Percentiles rank a stretch among this genome's conserved stretches.
Evolutionary conservation across 2,329 filamentous ascomycete genomes (phyloP).

Genomic region (Arthrobotrys pseudoclavata): DNA sequence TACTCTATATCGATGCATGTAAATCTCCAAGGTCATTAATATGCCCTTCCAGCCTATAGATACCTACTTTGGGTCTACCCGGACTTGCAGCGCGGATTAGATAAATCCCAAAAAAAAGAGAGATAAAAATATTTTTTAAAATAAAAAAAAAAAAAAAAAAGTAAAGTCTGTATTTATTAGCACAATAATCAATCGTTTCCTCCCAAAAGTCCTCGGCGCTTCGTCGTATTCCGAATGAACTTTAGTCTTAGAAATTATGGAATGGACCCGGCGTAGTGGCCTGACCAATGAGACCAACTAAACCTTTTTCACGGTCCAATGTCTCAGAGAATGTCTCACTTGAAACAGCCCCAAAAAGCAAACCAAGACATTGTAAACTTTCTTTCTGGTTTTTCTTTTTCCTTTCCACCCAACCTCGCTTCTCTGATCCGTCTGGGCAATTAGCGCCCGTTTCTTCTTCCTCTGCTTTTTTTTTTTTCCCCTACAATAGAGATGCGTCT

Average conservation of each 20-base stretch:
- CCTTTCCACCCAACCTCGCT: conserved; percentile 27
- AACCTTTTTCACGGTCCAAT: conserved; percentile 46
- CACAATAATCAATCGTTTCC: no score
- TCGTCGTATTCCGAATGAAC: conserved; percentile 21
- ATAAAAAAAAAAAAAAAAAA: no score
- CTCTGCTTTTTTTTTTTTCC: neutral
- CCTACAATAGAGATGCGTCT: no score
- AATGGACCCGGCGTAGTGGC: conserved; percentile 33
- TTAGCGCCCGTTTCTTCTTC: neutral
- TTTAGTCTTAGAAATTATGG: conserved; percentile 2
- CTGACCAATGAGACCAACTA: conserved; percentile 57
- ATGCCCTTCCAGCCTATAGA: no score
- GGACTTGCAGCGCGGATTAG: no score
- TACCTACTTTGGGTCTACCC: no score
- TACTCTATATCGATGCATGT: no score
- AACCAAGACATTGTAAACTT: conserved; percentile 45
- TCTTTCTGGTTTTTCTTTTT: conserved; percentile 14
- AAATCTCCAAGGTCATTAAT: no score
- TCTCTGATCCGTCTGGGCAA: conserved; percentile 15
- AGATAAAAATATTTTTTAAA: no score
- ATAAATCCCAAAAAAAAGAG: no score
- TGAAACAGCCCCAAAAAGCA: conserved; percentile 56
- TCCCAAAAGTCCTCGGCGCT: conserved; percentile 13
- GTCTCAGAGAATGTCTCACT: conserved; percentile 59
- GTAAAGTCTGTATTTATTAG: no score